Evolutionary conservation across 306 rosid species (phyloP), one percentile per base, ranked within the genome.

Genomic region (Trifolium repens): DNA sequence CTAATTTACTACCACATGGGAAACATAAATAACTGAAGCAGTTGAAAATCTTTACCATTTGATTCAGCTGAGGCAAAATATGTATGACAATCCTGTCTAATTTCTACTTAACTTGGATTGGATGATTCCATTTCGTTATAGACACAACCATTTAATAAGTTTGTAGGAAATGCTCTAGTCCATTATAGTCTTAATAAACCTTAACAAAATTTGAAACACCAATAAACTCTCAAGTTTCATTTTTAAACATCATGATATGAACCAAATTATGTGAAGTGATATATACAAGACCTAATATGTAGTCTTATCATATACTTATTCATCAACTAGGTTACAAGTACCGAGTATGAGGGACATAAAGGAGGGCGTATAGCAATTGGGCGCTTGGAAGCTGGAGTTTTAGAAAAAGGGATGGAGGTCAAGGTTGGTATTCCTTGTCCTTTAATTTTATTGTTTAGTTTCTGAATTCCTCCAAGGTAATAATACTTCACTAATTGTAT

Each of bases 281-380:
- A 22, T 58, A 34, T 74, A 17, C 49, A 80, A 75, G 40, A 80
- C 72, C 6, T 74, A 37, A 15, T 52, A 59, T 65, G 58, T 35
- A 30, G 47, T 50, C 69, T 52, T 74, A 44, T 14, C 85, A 52
- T 66, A 42, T 64, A 55, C 70, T 24, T 50, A 46, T 84, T 32
- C 66, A 26, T 80, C 57, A 57, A 84, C 76, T 60, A 94, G 96
- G 94, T 72, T 73, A 91, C 98, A 72, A 94, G 84, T 84, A 90
- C 88, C 2, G 98, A 94, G 82, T 94, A 87, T 73, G 97, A 94
- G 82, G 98, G 90, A 80, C 98, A 94, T 83, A 94, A 94, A n/a
- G n/a, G n/a, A 81, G 98, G 98, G 53, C 90, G 97, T 32, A 94
- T 94, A 74, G 97, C 98, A 78, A 94, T 94, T 82, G 98, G 98